phyloP scores from a whole-genome alignment of 2,329 filamentous ascomycete genomes.

The Colletotrichum ledebouriae region DNA sequence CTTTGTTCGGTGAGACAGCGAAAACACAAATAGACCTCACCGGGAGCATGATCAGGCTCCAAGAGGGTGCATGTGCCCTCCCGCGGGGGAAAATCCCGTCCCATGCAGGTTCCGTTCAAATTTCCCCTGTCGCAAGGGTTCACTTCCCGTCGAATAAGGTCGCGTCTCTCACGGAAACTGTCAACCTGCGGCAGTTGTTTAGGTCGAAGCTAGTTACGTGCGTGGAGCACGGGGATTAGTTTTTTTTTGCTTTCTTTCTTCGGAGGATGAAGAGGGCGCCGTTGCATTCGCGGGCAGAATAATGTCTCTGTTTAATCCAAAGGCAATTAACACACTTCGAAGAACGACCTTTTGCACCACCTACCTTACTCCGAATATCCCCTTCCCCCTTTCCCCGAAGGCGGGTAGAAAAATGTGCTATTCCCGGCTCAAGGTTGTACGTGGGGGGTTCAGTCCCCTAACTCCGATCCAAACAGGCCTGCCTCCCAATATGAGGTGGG shows the following conservation, averaged over 20 bases:
- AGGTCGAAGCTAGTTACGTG: constrained; percentile 3
- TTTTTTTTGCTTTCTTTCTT: not conserved
- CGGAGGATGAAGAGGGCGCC: not conserved
- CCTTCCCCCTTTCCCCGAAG: not conserved
- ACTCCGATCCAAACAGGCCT: constrained; percentile 21
- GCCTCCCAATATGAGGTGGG: constrained; percentile 14
- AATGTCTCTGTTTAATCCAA: constrained; percentile 8
- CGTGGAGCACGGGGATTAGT: constrained; percentile 8
- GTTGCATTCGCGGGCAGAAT: not conserved
- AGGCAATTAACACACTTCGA: too few relatives aligned
- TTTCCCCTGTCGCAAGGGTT: not conserved
- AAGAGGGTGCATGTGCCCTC: not conserved
- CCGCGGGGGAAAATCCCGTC: not conserved
- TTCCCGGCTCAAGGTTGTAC: not conserved
- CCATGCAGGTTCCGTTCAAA: not conserved
- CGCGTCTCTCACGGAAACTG: not conserved
- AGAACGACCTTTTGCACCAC: not conserved
- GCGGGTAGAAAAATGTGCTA: not conserved
- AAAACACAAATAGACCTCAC: constrained; percentile 3
- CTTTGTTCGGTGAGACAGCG: constrained; percentile 5
- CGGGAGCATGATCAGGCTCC: not conserved
- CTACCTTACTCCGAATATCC: not conserved
- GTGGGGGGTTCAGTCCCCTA: not conserved
- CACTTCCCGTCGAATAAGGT: constrained; percentile 1
- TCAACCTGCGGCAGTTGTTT: constrained; percentile 4